Base-by-base conservation (phyloP, 2,329 filamentous ascomycete genomes). In the Sclerotinia minor region DNA sequence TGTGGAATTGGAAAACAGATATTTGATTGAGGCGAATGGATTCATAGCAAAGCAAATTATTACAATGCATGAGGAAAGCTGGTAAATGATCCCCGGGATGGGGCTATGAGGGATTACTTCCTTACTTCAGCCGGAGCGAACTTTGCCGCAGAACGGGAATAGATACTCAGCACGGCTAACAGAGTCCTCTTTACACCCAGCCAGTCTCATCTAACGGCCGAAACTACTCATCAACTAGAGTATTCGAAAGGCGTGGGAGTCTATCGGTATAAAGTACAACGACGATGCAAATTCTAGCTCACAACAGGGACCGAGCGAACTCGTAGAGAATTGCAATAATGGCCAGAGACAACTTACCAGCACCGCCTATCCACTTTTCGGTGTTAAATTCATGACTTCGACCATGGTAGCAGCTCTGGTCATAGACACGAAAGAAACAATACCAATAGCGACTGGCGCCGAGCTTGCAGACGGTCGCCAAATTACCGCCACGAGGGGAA, bases 11-110 rank as follows among this genome's bases (percentile, higher is more conserved):
- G 2, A 15, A 38, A 13, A 11, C 11, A 2, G 11, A 38, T 38
- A 13, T 38, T 38, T 11, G 13, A 38, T 38, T 15, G 11, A 38
- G 38, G 38, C 38, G 38, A 11, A 11, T 82, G 81, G 77, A 79
- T 79, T 8, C 80, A 82, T 41, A 82, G 82, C 2, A 77, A 79
- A 44, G 74, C 76, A 2, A 72, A 74, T 7, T 82, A 84, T 70
- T 85, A 81, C 71, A 79, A 84, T 26, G 77, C 78, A 52, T 84
- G 82, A 83, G 80, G 75, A 8, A 71, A 75, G 26, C 68, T 78
- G 5, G 75, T 79, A 0, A 75, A 75, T 3, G 81, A 84, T 59
- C 67, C 78, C 0, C n/a, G n/a, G 73, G 77, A 7, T 86, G 83
- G 79, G 79, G 79, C 70, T 83, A 83, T 68, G 73, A 81, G 5